These are phyloP conservation scores for Daedaleopsis sinensis DNA, from an alignment of 768 basidiomycete genomes.

Conservation along the genomic window DNA sequence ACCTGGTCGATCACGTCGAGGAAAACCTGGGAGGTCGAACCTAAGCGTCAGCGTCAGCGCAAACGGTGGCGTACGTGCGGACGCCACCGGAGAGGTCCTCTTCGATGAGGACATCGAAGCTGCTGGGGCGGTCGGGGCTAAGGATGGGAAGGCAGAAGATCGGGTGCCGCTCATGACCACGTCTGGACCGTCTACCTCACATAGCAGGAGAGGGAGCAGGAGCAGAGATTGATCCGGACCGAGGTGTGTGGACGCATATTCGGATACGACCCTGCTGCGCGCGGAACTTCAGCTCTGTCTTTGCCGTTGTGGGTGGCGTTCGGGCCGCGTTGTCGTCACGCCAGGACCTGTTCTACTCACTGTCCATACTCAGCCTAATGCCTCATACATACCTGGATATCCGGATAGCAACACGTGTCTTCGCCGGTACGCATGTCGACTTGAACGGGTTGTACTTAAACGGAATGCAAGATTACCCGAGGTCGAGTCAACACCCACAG, in stretches of 20 bases:
- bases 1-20: constrained; percentile 37
- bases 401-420: too few relatives aligned
- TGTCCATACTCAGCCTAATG: constrained; percentile 1
- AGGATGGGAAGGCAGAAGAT: constrained; percentile 26
- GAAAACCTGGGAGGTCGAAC: constrained; percentile 26
- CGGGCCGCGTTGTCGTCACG: neutral
- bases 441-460: too few relatives aligned
- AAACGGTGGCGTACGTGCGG: constrained; percentile 19
- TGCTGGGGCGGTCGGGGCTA: constrained; percentile 4
- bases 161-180: constrained; percentile 29
- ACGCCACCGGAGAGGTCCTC: constrained; percentile 48
- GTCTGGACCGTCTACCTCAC: constrained; percentile 12
- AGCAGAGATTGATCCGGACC: constrained; percentile 11
- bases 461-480: too few relatives aligned
- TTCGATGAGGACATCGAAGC: constrained; percentile 63
- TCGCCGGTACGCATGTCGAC: too few relatives aligned
- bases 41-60: constrained; percentile 22
- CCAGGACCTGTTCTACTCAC: neutral
- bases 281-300: neutral
- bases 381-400: neutral
- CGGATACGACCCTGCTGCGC: neutral
- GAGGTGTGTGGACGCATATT: neutral
- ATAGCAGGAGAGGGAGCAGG: constrained; percentile 21
- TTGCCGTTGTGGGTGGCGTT: neutral
- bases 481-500: neutral